Percentiles rank a stretch among this genome's conserved stretches.
Conservation (phyloP, 2,329 filamentous ascomycete genomes). For the Chalaropsis thielavioides region DNA sequence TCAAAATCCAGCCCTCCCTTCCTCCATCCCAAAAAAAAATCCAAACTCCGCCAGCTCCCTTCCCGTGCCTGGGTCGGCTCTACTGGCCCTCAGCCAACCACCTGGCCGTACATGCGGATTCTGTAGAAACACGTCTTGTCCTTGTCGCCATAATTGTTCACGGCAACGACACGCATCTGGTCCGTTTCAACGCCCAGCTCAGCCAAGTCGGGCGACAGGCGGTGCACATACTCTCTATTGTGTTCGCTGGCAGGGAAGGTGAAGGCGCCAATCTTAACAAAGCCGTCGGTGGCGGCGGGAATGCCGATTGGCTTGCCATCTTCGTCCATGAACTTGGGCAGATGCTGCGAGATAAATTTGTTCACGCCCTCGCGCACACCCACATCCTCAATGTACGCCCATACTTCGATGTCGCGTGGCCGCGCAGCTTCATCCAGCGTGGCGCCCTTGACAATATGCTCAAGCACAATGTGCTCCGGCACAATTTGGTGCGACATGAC, state of each 20-base stretch:
- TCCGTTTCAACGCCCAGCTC: constrained; percentile 35
- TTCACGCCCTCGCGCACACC: constrained; percentile 28
- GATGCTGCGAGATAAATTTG: constrained; percentile 32
- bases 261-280: constrained; percentile 44
- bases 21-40: background rate
- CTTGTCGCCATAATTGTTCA: constrained; percentile 42
- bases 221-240: constrained; percentile 38
- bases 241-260: constrained; percentile 34
- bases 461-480: constrained; percentile 55
- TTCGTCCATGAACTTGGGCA: constrained; percentile 23
- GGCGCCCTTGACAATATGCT: constrained; percentile 51
- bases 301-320: constrained; percentile 21
- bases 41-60: background rate
- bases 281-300: constrained; percentile 25
- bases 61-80: background rate
- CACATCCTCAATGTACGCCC: constrained; percentile 42
- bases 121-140: constrained; percentile 54
- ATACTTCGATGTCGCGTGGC: constrained; percentile 56
- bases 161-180: constrained; percentile 39
- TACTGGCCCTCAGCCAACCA: constrained; percentile 17
- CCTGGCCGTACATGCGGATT: constrained; percentile 41
- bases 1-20: background rate
- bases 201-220: constrained; percentile 36
- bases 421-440: constrained; percentile 47
- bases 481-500: constrained; percentile 43